Percentiles rank a stretch among this genome's conserved stretches.
phyloP scores from a whole-genome alignment of 306 rosid species.

The Lagenaria siceraria region DNA sequence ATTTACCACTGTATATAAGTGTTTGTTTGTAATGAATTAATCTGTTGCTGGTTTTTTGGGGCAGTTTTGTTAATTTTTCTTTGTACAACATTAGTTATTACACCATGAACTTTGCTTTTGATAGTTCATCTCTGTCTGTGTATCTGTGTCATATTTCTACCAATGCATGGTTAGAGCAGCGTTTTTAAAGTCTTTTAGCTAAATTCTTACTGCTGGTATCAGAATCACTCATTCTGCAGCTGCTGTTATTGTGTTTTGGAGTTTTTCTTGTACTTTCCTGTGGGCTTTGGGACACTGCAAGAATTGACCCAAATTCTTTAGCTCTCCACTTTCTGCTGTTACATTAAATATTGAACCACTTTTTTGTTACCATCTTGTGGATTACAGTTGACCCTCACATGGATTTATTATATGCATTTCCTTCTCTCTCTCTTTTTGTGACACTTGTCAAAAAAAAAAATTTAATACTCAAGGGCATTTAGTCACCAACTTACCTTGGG shows the following conservation, averaged over 20 bases:
- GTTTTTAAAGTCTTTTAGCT: not conserved
- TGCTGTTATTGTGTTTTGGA: not conserved
- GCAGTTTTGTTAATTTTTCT: not conserved
- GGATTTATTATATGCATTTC: not conserved
- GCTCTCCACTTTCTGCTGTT: not conserved
- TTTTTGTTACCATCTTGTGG: not conserved
- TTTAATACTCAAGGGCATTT: too few relatives aligned
- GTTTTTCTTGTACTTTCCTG: conserved; percentile 1
- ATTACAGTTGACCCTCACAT: conserved; percentile 3
- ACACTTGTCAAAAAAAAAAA: not conserved
- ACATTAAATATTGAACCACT: not conserved
- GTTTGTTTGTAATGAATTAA: not conserved
- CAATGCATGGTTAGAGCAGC: not conserved
- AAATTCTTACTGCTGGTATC: not conserved
- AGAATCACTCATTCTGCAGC: not conserved
- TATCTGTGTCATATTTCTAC: not conserved
- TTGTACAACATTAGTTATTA: not conserved
- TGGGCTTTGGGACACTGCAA: not conserved
- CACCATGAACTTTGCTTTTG: not conserved
- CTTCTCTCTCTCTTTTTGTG: not conserved
- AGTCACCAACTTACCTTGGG: too few relatives aligned
- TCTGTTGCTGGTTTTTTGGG: conserved; percentile 2
- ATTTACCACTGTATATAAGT: not conserved
- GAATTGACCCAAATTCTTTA: not conserved
- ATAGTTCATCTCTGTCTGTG: not conserved